Base-by-base conservation (phyloP, 116 monocot genomes). In the Papilionanthe hybrid region DNA sequence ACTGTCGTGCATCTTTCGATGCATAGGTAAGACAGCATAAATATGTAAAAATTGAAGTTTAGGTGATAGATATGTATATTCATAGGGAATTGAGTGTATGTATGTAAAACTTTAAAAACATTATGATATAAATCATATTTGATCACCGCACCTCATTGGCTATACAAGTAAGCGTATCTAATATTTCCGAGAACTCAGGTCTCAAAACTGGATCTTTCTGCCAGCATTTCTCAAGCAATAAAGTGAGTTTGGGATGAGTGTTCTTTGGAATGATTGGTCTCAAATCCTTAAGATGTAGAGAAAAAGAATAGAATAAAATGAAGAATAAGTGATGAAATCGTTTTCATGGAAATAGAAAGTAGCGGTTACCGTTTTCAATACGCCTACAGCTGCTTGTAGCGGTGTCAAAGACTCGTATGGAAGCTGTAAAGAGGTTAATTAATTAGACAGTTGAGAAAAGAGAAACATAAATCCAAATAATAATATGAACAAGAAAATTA, bases 391-490 rank as follows among this genome's bases (percentile, higher is more conserved):
- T 73, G 92, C 95, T 83, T 95, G 95, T 53, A 95, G 55, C 56
- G 95, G 95, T 57, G 95, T 92, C 75, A 95, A 77, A 28, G 85
- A 89, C 72, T 92, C 91, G 75, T 95, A 89, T n/a, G 95, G 95
- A 80, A 95, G 69, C 95, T 95, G 92, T 22, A 83, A 78, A 79
- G 65, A 66, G 76, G 47, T 72, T 1, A 72, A 42, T 43, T 9
- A 72, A 42, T 72, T 43, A 17, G 13, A 72, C 9, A 18, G 41
- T 32, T 41, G 43, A 42, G 19, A 44, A 43, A 22, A 43, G 8
- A 73, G 22, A 73, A 73, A 73, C 42, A 73, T 72, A 43, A 23
- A 43, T n/a, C 20, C 43, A 19, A 73, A 44, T 44, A 73, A 44
- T 44, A n/a, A 43, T 42, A 73, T 7, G 18, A 44, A 73, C 4